Conservation (phyloP, 345 rosid species). For the Sisymbrium irio region DNA sequence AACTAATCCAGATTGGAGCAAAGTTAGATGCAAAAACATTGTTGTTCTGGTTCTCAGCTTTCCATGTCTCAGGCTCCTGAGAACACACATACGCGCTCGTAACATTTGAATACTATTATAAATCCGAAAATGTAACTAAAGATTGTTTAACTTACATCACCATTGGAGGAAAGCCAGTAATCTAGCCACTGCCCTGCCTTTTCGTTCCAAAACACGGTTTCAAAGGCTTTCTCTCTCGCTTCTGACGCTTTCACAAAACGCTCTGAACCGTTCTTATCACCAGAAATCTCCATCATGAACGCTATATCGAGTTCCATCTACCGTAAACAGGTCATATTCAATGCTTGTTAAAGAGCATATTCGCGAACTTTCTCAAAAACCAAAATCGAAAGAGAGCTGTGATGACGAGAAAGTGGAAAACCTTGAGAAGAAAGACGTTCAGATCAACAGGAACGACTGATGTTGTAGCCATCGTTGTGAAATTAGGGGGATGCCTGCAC, state of each 20-base stretch:
- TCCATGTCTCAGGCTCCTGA: conserved; percentile 60
- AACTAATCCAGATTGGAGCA: conserved; percentile 70
- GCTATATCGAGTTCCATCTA: conserved; percentile 94
- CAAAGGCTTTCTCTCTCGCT: conserved; percentile 57
- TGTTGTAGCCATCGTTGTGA: conserved; percentile 68
- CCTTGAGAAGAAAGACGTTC: conserved; percentile 70
- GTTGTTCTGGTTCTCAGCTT: conserved; percentile 58
- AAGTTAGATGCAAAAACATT: conserved; percentile 77
- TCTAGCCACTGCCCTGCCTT: conserved; percentile 85
- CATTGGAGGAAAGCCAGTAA: conserved; percentile 55
- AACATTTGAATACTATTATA: neutral
- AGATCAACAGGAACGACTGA: conserved; percentile 83
- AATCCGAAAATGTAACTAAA: neutral
- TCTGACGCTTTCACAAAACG: conserved; percentile 52
- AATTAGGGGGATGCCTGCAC: conserved; percentile 55
- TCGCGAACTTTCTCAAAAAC: no score
- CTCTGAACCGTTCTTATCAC: conserved; percentile 42
- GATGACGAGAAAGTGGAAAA: conserved; percentile 32
- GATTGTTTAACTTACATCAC: conserved; percentile 21
- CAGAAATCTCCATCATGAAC: conserved; percentile 55
- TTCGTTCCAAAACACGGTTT: conserved; percentile 70
- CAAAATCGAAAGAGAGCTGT: no score
- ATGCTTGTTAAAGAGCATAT: no score
- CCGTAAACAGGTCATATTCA: no score
- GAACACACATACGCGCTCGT: neutral